Conservation (phyloP, 129 eudicot species). For the Tagetes patula region DNA sequence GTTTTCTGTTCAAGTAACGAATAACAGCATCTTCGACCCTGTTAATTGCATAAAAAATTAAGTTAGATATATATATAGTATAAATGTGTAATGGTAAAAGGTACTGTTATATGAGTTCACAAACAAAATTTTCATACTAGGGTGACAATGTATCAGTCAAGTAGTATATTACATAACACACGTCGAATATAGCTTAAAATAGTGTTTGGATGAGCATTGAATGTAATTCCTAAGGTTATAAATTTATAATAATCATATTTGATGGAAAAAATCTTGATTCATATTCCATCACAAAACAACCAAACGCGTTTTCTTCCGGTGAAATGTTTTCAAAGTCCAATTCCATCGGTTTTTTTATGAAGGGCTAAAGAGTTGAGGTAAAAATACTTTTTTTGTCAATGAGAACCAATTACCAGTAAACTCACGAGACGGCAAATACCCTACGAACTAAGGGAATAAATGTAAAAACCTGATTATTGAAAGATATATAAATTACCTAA, state of each 20-base stretch:
- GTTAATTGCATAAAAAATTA: conserved; percentile 17
- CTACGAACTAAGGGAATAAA: background rate
- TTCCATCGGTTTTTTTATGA: background rate
- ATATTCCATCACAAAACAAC: background rate
- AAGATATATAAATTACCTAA: background rate
- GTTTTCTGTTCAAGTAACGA: conserved; percentile 78
- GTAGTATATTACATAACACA: background rate
- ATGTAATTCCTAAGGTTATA: background rate
- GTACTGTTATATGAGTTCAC: background rate
- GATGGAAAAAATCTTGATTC: background rate
- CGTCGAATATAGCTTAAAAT: background rate
- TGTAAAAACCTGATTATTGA: background rate
- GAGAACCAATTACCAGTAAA: too few relatives aligned
- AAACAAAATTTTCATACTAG: conserved; percentile 1
- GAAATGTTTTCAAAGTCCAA: background rate
- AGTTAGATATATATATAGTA: background rate
- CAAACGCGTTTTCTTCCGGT: background rate
- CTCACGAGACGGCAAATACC: too few relatives aligned
- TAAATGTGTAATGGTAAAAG: too few relatives aligned
- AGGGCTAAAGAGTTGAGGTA: background rate
- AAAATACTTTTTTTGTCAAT: background rate
- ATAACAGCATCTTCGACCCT: conserved; percentile 96
- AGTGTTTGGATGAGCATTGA: background rate
- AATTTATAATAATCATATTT: background rate
- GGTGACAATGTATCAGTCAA: conserved; percentile 1